Percentiles rank a stretch among this genome's conserved stretches.
Conservation (phyloP, 2,329 filamentous ascomycete genomes). For the Colletotrichum eremochloae region DNA sequence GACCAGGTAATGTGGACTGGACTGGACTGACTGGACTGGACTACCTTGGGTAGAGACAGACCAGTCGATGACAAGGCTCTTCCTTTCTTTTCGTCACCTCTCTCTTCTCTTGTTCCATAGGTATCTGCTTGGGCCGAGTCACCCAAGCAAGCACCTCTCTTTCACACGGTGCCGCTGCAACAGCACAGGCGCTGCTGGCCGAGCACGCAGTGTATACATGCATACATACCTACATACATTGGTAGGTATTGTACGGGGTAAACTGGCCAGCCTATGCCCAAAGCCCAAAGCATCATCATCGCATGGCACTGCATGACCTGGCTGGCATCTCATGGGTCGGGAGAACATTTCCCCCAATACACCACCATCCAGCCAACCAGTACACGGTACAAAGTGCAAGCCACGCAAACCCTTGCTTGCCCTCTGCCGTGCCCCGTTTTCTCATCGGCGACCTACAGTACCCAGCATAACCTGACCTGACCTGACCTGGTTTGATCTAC, state of each 20-base stretch:
- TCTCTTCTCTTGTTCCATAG: too few relatives aligned
- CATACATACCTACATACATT: too few relatives aligned
- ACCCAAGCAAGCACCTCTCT: background rate
- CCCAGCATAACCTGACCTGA: background rate
- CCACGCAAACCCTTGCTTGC: background rate
- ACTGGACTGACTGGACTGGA: too few relatives aligned
- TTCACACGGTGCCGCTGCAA: slow-evolving; percentile 21
- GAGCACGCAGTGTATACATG: background rate
- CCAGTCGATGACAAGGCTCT: background rate
- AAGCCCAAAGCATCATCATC: background rate
- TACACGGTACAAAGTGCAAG: background rate
- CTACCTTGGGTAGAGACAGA: background rate
- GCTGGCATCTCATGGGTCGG: background rate
- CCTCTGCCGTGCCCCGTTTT: background rate
- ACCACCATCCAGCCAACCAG: background rate
- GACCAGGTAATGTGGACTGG: background rate
- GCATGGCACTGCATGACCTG: background rate
- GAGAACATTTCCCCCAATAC: background rate
- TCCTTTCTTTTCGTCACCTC: background rate
- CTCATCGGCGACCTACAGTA: background rate
- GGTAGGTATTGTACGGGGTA: background rate
- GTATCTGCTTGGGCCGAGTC: background rate
- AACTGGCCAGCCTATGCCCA: background rate
- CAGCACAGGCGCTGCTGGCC: slow-evolving; percentile 10
- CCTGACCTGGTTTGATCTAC: background rate